These are phyloP conservation scores for Colletotrichum tropicale DNA, from an alignment of 2,329 filamentous ascomycete species.

Conservation along the genomic window DNA sequence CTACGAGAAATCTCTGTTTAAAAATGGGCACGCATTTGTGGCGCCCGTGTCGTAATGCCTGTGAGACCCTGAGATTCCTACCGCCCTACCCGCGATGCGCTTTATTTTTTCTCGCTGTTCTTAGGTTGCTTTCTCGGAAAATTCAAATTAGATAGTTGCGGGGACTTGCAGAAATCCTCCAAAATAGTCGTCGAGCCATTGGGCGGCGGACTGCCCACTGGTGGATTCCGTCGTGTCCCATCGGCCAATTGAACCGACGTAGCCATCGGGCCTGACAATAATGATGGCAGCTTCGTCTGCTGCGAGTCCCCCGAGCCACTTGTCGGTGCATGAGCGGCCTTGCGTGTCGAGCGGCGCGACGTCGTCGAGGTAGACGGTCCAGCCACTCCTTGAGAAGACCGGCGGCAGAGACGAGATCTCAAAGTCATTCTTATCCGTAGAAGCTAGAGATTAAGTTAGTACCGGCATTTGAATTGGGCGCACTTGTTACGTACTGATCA, in stretches of 20 bases:
- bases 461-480: background rate
- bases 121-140: background rate
- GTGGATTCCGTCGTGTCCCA: background rate
- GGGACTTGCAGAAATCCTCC: slow-evolving; percentile 10
- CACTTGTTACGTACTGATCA: slow-evolving; percentile 60
- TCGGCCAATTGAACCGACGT: slow-evolving; percentile 23
- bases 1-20: background rate
- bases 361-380: slow-evolving; percentile 76
- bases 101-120: background rate
- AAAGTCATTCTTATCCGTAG: slow-evolving; percentile 63
- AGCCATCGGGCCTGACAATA: slow-evolving; percentile 24
- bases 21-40: background rate
- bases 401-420: slow-evolving; percentile 70
- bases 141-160: background rate
- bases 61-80: background rate
- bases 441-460: slow-evolving; percentile 39
- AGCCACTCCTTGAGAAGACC: slow-evolving; percentile 67
- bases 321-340: slow-evolving; percentile 54
- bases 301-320: slow-evolving; percentile 24
- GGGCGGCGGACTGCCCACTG: background rate
- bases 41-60: background rate
- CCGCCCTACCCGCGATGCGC: background rate
- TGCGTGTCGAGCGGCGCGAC: slow-evolving; percentile 58
- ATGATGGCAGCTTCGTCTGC: slow-evolving; percentile 21
- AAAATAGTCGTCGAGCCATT: slow-evolving; percentile 8